Conservation (phyloP, 148 eudicot genomes). For the Nyssa sinensis region DNA sequence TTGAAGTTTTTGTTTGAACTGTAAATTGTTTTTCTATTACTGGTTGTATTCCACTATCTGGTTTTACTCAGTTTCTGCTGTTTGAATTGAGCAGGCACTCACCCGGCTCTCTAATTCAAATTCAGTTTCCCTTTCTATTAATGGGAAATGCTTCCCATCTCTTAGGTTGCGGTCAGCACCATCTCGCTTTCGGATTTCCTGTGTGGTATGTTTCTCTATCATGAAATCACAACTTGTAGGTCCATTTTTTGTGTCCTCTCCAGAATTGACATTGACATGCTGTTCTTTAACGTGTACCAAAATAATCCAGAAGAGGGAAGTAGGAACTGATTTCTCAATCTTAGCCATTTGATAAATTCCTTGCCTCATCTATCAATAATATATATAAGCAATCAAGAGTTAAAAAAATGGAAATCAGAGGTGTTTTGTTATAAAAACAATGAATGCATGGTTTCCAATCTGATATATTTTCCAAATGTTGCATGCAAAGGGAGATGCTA, state of each 20-base stretch:
- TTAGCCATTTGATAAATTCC: not conserved
- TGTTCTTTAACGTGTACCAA: too few species aligned
- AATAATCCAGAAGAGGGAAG: not conserved
- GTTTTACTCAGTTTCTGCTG: conserved; percentile 3
- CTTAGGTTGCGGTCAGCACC: conserved; percentile 23
- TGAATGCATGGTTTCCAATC: too few species aligned
- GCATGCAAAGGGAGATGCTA: not conserved
- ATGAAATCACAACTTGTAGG: not conserved
- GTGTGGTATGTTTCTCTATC: conserved; percentile 33
- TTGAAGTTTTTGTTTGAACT: too few species aligned
- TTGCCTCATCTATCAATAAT: not conserved
- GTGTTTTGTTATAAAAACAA: too few species aligned
- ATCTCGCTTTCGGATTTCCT: conserved; percentile 36
- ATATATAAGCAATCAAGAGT: not conserved
- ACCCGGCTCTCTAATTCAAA: conserved; percentile 26
- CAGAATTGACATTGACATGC: not conserved
- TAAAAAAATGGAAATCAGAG: too few species aligned
- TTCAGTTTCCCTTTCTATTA: conserved; percentile 30
- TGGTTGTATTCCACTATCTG: not conserved
- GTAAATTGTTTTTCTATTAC: too few species aligned
- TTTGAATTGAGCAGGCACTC: conserved; percentile 21
- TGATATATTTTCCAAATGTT: not conserved
- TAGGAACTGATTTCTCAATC: not conserved
- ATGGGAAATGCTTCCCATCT: conserved; percentile 28
- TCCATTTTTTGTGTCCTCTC: not conserved